A percentile compares a stretch with the other conserved stretches of the same genome.
phyloP scores from a whole-genome alignment of 2,329 filamentous ascomycete species.

The Sphaerostilbella broomeana region DNA sequence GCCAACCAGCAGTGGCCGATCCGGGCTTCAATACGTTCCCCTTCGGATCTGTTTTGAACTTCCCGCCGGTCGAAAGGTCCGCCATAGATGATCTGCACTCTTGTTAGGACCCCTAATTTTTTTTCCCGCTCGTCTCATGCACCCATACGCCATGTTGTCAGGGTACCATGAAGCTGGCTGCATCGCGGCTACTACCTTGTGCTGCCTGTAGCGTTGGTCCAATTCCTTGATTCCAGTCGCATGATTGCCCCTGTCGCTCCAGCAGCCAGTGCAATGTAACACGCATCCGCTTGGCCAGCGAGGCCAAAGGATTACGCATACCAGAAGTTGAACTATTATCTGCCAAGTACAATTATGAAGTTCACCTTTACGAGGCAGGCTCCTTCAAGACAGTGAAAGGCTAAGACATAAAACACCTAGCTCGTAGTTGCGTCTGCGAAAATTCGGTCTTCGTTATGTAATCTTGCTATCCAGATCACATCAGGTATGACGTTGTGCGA shows the following conservation, averaged over 20 bases:
- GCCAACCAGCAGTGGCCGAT: constrained; percentile 11
- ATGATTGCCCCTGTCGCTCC: constrained; percentile 1
- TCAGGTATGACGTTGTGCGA: constrained; percentile 6
- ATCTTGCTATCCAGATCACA: constrained; percentile 9
- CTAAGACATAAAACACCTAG: background rate
- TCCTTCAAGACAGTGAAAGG: background rate
- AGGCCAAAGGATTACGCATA: background rate
- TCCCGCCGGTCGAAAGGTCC: background rate
- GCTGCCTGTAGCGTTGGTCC: background rate
- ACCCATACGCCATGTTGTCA: too few species aligned
- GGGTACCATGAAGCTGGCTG: background rate
- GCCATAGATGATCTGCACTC: constrained; percentile 1
- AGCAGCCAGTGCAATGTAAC: background rate
- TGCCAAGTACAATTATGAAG: background rate
- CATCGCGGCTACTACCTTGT: background rate
- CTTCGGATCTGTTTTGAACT: constrained; percentile 4
- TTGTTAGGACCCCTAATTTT: background rate
- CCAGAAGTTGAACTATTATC: background rate
- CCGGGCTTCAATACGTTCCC: background rate
- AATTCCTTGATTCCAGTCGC: background rate
- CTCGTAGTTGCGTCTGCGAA: background rate
- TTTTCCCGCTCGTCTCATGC: too few species aligned
- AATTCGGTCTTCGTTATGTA: background rate
- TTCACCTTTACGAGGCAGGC: background rate
- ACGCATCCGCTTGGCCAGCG: background rate